These are phyloP conservation scores for Astrothelium subdiscretum DNA, from an alignment of 495 filamentous ascomycete genomes.

Conservation along the genomic window DNA sequence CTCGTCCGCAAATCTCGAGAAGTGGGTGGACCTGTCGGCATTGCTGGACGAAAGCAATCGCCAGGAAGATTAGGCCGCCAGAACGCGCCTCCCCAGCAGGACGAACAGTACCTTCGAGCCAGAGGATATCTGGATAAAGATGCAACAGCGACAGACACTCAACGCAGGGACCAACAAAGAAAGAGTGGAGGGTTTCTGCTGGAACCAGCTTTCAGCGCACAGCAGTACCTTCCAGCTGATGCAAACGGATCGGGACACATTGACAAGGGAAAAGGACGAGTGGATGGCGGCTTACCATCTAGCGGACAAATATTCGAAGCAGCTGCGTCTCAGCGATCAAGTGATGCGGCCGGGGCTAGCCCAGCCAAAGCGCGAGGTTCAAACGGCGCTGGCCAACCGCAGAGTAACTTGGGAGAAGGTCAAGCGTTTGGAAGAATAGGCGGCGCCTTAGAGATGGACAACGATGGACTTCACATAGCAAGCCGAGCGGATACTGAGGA, in stretches of 20 bases:
- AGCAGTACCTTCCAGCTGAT: neutral
- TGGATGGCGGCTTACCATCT: too few relatives aligned
- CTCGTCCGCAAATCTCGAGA: neutral
- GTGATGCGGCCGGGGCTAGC: neutral
- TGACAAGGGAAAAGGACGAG: neutral
- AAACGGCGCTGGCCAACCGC: neutral
- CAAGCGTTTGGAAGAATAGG: neutral
- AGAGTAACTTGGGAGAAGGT: neutral
- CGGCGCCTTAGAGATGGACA: neutral
- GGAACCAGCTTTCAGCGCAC: neutral
- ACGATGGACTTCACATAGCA: neutral
- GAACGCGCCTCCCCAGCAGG: neutral
- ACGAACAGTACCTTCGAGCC: neutral
- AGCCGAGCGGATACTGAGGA: neutral
- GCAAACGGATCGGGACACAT: neutral
- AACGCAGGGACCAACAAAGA: neutral
- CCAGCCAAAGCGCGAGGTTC: neutral
- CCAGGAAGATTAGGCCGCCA: neutral
- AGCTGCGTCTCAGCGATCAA: neutral
- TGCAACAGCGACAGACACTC: neutral
- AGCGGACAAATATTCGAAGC: neutral
- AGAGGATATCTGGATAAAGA: neutral
- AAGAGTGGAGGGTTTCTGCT: conserved; percentile 2
- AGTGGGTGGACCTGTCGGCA: neutral
- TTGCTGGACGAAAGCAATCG: neutral